Percentiles rank a stretch among this genome's conserved stretches.
phyloP scores from a whole-genome alignment of 805 yeast species.

The Kodamaea laetipori region DNA sequence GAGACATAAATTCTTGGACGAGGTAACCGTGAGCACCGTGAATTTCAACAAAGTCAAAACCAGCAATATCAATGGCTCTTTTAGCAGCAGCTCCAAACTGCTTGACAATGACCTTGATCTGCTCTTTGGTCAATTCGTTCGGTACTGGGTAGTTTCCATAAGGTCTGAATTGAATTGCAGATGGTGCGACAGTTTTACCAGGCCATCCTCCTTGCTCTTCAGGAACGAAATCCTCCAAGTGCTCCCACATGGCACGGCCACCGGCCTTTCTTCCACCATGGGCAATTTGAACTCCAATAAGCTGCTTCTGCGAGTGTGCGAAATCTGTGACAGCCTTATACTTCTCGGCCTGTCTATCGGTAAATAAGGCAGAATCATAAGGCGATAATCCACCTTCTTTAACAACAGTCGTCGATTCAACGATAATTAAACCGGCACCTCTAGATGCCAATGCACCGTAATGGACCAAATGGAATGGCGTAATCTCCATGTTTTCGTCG shows the following conservation, averaged over 20 bases:
- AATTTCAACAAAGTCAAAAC: slow-evolving; percentile 42
- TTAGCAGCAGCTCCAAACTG: slow-evolving; percentile 50
- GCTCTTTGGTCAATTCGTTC: slow-evolving; percentile 28
- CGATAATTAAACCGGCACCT: slow-evolving; percentile 51
- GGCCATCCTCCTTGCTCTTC: slow-evolving; percentile 45
- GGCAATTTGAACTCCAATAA: slow-evolving; percentile 54
- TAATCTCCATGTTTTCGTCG: slow-evolving; percentile 39
- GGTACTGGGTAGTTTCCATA: slow-evolving; percentile 35
- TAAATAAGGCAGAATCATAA: slow-evolving; percentile 51
- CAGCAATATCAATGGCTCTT: slow-evolving; percentile 33
- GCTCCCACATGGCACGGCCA: slow-evolving; percentile 32
- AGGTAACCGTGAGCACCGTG: slow-evolving; percentile 46
- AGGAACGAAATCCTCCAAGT: slow-evolving; percentile 32
- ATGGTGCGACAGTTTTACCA: slow-evolving; percentile 47
- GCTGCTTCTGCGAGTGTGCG: slow-evolving; percentile 46
- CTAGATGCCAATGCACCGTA: slow-evolving; percentile 49
- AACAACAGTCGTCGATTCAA: slow-evolving; percentile 48
- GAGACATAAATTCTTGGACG: slow-evolving; percentile 39
- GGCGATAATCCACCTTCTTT: slow-evolving; percentile 47
- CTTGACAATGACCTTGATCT: slow-evolving; percentile 42
- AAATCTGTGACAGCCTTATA: slow-evolving; percentile 46
- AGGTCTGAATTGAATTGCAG: slow-evolving; percentile 36
- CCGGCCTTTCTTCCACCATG: slow-evolving; percentile 56
- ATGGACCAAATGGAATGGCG: slow-evolving; percentile 51
- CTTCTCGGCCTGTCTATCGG: slow-evolving; percentile 47